Evolutionary conservation across 805 yeast genomes (phyloP), one percentile per base, ranked within the genome.

Genomic region (Candida anglica): DNA sequence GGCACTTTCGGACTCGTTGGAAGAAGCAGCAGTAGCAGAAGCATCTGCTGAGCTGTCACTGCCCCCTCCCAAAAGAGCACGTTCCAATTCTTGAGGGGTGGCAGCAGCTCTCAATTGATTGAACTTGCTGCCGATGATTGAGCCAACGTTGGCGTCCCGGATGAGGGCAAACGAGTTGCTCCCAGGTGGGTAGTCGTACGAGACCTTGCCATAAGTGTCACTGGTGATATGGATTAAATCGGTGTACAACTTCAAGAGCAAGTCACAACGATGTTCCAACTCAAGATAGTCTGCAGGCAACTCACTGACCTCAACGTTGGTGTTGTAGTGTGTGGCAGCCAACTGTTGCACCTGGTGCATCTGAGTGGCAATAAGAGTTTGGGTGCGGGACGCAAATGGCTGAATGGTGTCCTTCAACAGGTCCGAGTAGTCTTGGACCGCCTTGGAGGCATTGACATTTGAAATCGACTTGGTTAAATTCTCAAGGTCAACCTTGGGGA

Each of bases 121-220:
- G 42, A 79, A 72, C 53, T 77, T 79, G 48, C 63, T 74, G 27
- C 70, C 66, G 30, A 80, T 53, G 4, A 77, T 59, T 45, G 75
- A 73, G 23, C 81, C 76, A 50, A 81, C 77, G 45, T 82, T 66
- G 28, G 84, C 76, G 46, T 85, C 91, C 41, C 73, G 71, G 42
- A 84, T 58, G 53, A 81, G 81, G 47, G 46, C 47, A 32, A 66
- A 41, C 3, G 71, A 62, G 17, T 60, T 54, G 56, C 63, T 66
- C 5, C 68, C 71, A 34, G 93, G 91, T 17, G 95, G 95, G 48
- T 82, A 84, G 54, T 85, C 95, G 53, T 85, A 85, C 31, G 84
- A 75, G 46, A 81, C 83, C 41, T 81, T 76, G 48, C 75, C 86
- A 51, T 77, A 85, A 27, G 88, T 85, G 32, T 64, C 68, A 40